Percentiles rank a stretch among this genome's conserved stretches.
phyloP scores from a whole-genome alignment of 345 rosid genomes.

The Eucalyptus rudis region DNA sequence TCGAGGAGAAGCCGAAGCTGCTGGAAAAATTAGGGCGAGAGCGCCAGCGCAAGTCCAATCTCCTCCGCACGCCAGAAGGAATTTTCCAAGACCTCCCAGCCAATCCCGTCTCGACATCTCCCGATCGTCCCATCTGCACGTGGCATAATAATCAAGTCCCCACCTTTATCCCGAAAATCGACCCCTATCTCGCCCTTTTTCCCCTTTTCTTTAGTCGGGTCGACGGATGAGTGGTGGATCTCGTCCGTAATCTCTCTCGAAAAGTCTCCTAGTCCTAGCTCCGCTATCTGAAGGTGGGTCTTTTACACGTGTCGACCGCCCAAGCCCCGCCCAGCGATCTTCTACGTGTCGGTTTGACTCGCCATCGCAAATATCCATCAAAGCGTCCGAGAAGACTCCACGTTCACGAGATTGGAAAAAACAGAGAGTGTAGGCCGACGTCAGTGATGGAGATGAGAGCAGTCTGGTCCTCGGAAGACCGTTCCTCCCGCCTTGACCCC shows the following conservation, averaged over 20 bases:
- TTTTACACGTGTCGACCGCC: neutral
- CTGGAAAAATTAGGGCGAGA: neutral
- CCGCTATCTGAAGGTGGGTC: neutral
- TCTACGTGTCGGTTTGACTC: conserved; percentile 19
- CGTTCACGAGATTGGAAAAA: conserved; percentile 14
- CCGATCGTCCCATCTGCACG: neutral
- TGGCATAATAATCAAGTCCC: neutral
- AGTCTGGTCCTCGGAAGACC: neutral
- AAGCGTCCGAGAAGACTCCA: neutral
- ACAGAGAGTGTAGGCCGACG: neutral
- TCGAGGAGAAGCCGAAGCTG: neutral
- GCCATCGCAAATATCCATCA: neutral
- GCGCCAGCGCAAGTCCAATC: neutral
- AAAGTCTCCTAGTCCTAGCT: neutral
- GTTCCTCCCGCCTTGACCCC: neutral
- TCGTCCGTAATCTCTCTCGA: neutral
- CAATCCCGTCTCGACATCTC: neutral
- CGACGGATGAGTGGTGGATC: neutral
- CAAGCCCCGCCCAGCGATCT: neutral
- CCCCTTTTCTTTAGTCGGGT: neutral
- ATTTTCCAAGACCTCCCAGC: neutral
- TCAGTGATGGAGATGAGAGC: neutral
- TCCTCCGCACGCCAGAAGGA: neutral
- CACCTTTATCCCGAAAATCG: neutral
- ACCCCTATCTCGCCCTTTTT: fast-evolving